Conservation (phyloP, 805 yeast genomes). For the Zygosaccharomyces rouxii region DNA sequence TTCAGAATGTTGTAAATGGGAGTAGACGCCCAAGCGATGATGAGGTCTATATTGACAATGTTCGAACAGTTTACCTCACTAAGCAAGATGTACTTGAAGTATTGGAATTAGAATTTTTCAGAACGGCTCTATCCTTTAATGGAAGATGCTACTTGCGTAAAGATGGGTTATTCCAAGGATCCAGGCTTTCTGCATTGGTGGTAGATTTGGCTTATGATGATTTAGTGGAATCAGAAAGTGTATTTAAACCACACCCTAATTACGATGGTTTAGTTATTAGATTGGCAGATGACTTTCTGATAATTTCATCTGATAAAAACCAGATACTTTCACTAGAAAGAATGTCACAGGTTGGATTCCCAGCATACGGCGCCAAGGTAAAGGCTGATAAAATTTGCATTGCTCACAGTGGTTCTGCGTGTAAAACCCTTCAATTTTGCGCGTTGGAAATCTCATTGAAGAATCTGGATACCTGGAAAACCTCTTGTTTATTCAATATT, state of each 20-base stretch:
- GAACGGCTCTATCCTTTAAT: constrained; percentile 43
- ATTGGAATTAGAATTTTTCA: constrained; percentile 49
- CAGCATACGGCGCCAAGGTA: constrained; percentile 40
- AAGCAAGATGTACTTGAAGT: constrained; percentile 44
- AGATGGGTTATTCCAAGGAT: constrained; percentile 81
- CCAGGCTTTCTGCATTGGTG: constrained; percentile 65
- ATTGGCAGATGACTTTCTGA: constrained; percentile 79
- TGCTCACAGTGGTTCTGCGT: constrained; percentile 20
- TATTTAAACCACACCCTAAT: constrained; percentile 27
- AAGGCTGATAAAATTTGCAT: constrained; percentile 40
- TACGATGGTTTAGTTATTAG: constrained; percentile 46
- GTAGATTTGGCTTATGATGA: constrained; percentile 71
- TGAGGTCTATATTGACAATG: constrained; percentile 32
- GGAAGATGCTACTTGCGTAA: constrained; percentile 43
- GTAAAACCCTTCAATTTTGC: constrained; percentile 36
- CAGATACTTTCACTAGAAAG: constrained; percentile 33
- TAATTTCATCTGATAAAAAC: constrained; percentile 47
- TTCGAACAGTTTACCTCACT: constrained; percentile 36
- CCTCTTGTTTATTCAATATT: constrained; percentile 18
- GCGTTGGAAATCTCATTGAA: constrained; percentile 38
- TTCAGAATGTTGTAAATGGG: constrained; percentile 22
- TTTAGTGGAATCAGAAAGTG: constrained; percentile 39
- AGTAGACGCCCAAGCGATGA: constrained; percentile 7
- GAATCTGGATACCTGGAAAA: constrained; percentile 37
- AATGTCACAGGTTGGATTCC: constrained; percentile 37